Percentiles rank a stretch among this genome's conserved stretches.
phyloP scores from a whole-genome alignment of 805 yeast genomes.

The Lachancea lanzarotensis region DNA sequence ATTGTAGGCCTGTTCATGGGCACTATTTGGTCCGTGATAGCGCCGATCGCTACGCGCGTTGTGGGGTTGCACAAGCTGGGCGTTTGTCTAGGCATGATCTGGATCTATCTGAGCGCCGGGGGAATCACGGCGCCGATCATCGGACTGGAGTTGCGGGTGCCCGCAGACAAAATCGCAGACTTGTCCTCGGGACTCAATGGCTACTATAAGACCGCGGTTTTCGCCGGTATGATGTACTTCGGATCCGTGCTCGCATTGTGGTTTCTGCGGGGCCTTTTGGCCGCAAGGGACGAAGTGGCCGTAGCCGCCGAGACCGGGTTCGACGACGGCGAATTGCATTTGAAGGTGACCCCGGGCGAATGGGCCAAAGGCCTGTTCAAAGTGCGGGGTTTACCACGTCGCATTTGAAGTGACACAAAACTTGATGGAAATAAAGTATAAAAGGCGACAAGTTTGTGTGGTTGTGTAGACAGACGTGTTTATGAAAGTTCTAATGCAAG shows the following conservation, averaged over 20 bases:
- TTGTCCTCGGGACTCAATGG: slow-evolving; percentile 23
- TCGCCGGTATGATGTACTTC: slow-evolving; percentile 51
- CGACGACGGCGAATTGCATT: slow-evolving; percentile 25
- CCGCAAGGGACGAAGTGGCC: slow-evolving; percentile 40
- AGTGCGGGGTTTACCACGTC: not conserved
- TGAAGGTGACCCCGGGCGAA: slow-evolving; percentile 11
- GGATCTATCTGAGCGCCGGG: slow-evolving; percentile 45
- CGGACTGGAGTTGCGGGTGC: slow-evolving; percentile 44
- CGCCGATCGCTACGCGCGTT: slow-evolving; percentile 45
- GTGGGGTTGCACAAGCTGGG: slow-evolving; percentile 49
- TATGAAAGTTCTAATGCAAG: too few relatives aligned
- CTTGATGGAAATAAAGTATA: too few relatives aligned
- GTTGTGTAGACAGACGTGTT: too few relatives aligned
- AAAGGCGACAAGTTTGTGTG: too few relatives aligned
- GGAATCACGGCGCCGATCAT: slow-evolving; percentile 56
- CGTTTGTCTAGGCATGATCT: slow-evolving; percentile 44
- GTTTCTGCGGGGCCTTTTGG: slow-evolving; percentile 48
- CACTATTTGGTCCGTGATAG: slow-evolving; percentile 48
- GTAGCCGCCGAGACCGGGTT: slow-evolving; percentile 21
- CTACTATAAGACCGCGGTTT: slow-evolving; percentile 49
- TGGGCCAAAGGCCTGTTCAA: slow-evolving; percentile 8
- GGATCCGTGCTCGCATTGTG: slow-evolving; percentile 39
- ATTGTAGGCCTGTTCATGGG: slow-evolving; percentile 57
- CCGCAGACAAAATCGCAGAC: slow-evolving; percentile 22
- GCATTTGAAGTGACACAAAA: too few relatives aligned